A percentile compares a stretch with the other conserved stretches of the same genome.
Conservation (phyloP, 805 yeast species). For the Jamesozyma rosinii region DNA sequence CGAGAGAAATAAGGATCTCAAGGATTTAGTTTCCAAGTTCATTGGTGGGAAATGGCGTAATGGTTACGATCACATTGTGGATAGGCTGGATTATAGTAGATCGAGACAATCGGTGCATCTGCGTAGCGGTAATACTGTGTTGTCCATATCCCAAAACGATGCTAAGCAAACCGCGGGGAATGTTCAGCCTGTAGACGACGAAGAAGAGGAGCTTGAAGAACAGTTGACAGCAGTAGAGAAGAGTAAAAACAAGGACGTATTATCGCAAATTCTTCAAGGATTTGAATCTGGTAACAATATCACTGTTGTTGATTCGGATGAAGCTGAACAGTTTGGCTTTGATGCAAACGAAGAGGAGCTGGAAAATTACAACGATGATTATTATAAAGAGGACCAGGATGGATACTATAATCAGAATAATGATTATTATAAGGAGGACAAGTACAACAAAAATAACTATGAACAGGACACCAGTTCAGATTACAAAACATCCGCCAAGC, state of each 20-base stretch:
- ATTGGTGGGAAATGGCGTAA: slow-evolving; percentile 67
- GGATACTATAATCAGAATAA: slow-evolving; percentile 2
- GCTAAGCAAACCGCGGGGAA: background rate
- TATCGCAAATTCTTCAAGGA: slow-evolving; percentile 39
- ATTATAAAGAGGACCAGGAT: background rate
- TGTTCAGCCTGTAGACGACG: slow-evolving; percentile 16
- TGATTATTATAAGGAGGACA: background rate
- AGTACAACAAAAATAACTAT: background rate
- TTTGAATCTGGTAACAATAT: slow-evolving; percentile 48
- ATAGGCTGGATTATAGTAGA: slow-evolving; percentile 36
- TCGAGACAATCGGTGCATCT: slow-evolving; percentile 11
- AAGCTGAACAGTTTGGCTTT: slow-evolving; percentile 31
- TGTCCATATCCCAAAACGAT: slow-evolving; percentile 2
- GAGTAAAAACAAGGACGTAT: slow-evolving; percentile 37
- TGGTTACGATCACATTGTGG: slow-evolving; percentile 72
- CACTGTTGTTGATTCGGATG: slow-evolving; percentile 34
- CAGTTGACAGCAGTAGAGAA: slow-evolving; percentile 32
- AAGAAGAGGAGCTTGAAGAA: slow-evolving; percentile 34
- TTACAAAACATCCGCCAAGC: background rate
- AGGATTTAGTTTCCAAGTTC: slow-evolving; percentile 57
- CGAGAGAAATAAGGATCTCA: slow-evolving; percentile 52
- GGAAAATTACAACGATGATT: slow-evolving; percentile 1
- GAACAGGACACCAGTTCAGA: background rate
- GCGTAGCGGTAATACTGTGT: background rate
- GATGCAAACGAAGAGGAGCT: slow-evolving; percentile 30